These are phyloP conservation scores for Ulota crispa DNA, from an alignment of 225 moss, liverwort and hornwort species.

Conservation along the genomic window DNA sequence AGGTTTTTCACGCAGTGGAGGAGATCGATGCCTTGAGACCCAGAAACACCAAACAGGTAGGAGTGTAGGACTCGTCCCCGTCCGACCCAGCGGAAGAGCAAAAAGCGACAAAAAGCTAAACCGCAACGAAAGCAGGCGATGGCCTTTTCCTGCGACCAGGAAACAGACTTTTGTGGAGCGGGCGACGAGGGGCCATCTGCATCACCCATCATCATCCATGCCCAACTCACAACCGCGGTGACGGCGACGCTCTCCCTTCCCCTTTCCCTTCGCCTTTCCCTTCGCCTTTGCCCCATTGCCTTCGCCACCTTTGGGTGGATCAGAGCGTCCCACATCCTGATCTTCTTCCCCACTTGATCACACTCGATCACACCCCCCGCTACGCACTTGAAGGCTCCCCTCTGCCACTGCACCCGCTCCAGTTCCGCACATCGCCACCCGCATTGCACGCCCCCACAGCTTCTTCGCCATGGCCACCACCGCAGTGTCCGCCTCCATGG, in stretches of 20 bases:
- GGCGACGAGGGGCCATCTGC: neutral
- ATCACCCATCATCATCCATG: neutral
- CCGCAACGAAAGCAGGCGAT: neutral
- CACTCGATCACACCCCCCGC: too few relatives aligned
- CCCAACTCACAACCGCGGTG: neutral
- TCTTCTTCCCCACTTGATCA: neutral
- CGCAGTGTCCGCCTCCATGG: conserved; percentile 27
- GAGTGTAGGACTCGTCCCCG: too few relatives aligned
- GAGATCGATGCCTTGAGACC: too few relatives aligned
- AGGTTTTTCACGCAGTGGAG: too few relatives aligned
- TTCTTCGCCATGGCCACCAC: conserved; percentile 42
- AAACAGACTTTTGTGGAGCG: neutral
- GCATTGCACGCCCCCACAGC: neutral
- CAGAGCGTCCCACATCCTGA: conserved; percentile 26
- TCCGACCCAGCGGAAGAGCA: neutral
- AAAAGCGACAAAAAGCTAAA: neutral
- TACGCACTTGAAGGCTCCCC: neutral
- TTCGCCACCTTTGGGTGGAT: conserved; percentile 1
- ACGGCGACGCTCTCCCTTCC: neutral
- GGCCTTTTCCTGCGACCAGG: neutral
- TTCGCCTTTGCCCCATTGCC: neutral
- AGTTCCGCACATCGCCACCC: neutral
- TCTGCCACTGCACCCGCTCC: neutral
- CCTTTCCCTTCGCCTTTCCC: too few relatives aligned
- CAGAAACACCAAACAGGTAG: too few relatives aligned